phyloP scores from a whole-genome alignment of 1,139 yeast genomes.

The Nakaseomyces bracarensis region DNA sequence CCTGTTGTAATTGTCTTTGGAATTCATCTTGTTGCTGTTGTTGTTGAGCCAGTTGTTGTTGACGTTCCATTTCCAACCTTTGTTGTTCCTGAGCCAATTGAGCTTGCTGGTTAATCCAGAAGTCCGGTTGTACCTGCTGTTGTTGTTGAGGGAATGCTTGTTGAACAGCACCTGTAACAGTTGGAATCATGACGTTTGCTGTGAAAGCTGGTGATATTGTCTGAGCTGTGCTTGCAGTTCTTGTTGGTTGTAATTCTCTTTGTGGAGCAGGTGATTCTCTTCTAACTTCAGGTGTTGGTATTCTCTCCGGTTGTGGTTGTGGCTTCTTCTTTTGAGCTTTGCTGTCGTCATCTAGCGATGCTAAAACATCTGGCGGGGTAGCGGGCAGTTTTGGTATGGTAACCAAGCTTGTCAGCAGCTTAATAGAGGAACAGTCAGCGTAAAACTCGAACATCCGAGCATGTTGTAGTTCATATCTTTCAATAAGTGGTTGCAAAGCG shows the following conservation, averaged over 20 bases:
- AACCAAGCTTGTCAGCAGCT: slow-evolving; percentile 73
- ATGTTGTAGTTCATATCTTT: slow-evolving; percentile 74
- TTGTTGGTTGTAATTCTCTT: slow-evolving; percentile 14
- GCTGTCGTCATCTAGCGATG: slow-evolving; percentile 10
- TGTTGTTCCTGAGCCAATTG: slow-evolving; percentile 40
- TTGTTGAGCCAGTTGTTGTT: slow-evolving; percentile 49
- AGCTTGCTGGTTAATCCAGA: slow-evolving; percentile 41
- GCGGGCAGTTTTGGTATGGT: slow-evolving; percentile 75
- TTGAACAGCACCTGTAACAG: slow-evolving; percentile 8
- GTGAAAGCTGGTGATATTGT: slow-evolving; percentile 4
- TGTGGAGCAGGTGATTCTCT: slow-evolving; percentile 7
- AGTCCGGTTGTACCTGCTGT: slow-evolving; percentile 30
- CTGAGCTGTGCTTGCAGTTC: slow-evolving; percentile 14
- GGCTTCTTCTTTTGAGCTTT: slow-evolving; percentile 9
- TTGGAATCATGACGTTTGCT: slow-evolving; percentile 13
- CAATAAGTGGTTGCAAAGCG: slow-evolving; percentile 65
- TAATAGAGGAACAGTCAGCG: slow-evolving; percentile 81
- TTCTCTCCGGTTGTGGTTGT: slow-evolving; percentile 7
- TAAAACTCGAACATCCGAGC: slow-evolving; percentile 72
- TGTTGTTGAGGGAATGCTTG: slow-evolving; percentile 8
- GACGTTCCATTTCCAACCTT: slow-evolving; percentile 42
- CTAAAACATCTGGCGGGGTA: slow-evolving; percentile 46
- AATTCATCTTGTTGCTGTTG: slow-evolving; percentile 71
- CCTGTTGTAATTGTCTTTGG: slow-evolving; percentile 56
- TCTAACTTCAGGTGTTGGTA: slow-evolving; percentile 5